Evolutionary conservation across 495 filamentous ascomycete species (phyloP).

Genomic region (Penicillium cataractarum): DNA sequence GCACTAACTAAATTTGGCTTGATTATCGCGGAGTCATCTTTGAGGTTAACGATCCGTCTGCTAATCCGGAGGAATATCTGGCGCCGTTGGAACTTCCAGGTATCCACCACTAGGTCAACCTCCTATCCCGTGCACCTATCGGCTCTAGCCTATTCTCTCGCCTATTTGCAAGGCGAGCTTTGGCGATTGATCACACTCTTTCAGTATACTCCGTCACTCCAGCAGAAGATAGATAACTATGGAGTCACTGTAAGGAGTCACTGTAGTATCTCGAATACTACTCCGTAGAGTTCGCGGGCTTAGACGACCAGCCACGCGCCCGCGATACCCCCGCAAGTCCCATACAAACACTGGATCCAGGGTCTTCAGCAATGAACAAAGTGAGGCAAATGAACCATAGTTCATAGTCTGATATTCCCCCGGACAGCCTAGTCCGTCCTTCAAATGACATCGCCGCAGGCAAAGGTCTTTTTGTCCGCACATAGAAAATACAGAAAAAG

Average conservation of each 20-base stretch:
- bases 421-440: background rate
- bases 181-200: background rate
- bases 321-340: background rate
- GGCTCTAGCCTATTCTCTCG: background rate
- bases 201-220: background rate
- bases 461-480: conserved; percentile 11
- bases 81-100: background rate
- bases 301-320: background rate
- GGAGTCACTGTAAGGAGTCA: background rate
- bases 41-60: background rate
- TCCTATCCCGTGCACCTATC: background rate
- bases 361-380: background rate
- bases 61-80: background rate
- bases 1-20: background rate
- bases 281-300: background rate
- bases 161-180: background rate
- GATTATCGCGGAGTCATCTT: background rate
- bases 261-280: background rate
- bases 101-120: background rate
- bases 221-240: background rate
- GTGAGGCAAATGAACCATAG: conserved; percentile 7
- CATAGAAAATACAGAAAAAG: conserved; percentile 2
- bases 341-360: background rate
- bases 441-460: conserved; percentile 3
- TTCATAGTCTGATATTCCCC: background rate